phyloP scores from a whole-genome alignment of 2,329 filamentous ascomycete species.

The Endocalyx cinctus region DNA sequence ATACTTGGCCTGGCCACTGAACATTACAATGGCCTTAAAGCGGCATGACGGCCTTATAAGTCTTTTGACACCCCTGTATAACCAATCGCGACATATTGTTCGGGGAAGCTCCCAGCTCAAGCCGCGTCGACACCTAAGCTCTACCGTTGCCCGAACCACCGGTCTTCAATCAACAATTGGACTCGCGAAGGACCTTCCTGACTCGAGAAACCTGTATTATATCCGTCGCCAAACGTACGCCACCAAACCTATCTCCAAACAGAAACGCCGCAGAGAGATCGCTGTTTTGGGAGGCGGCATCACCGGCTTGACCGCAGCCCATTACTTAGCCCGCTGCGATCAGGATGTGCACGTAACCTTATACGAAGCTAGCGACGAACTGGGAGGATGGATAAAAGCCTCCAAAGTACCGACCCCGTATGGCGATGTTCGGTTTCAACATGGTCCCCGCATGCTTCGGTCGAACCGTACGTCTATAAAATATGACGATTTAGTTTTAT shows the following conservation, averaged over 20 bases:
- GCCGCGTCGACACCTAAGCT: slow-evolving; percentile 15
- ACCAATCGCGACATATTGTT: slow-evolving; percentile 15
- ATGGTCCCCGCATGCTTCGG: slow-evolving; percentile 73
- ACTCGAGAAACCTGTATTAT: too few relatives aligned
- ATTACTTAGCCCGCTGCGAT: slow-evolving; percentile 68
- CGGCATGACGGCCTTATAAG: slow-evolving; percentile 21
- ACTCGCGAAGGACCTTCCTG: too few relatives aligned
- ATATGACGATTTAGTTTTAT: slow-evolving; percentile 61
- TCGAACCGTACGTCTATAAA: slow-evolving; percentile 34
- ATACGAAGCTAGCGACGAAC: slow-evolving; percentile 64
- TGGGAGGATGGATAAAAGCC: slow-evolving; percentile 91
- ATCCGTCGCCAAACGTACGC: slow-evolving; percentile 16
- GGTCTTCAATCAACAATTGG: slow-evolving; percentile 7
- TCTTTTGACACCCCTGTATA: slow-evolving; percentile 20
- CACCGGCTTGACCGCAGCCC: slow-evolving; percentile 74
- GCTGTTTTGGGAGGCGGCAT: slow-evolving; percentile 78
- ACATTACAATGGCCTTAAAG: slow-evolving; percentile 21
- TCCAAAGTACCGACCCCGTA: too few relatives aligned
- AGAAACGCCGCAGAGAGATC: slow-evolving; percentile 34
- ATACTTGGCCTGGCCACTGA: slow-evolving; percentile 10
- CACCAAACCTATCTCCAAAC: slow-evolving; percentile 11
- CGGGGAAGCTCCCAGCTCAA: slow-evolving; percentile 9
- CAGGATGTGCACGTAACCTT: slow-evolving; percentile 67
- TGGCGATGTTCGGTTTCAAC: slow-evolving; percentile 59
- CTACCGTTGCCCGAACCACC: slow-evolving; percentile 6